Evolutionary conservation across 257 asterid genomes (phyloP).

Genomic region (Echium plantagineum): DNA sequence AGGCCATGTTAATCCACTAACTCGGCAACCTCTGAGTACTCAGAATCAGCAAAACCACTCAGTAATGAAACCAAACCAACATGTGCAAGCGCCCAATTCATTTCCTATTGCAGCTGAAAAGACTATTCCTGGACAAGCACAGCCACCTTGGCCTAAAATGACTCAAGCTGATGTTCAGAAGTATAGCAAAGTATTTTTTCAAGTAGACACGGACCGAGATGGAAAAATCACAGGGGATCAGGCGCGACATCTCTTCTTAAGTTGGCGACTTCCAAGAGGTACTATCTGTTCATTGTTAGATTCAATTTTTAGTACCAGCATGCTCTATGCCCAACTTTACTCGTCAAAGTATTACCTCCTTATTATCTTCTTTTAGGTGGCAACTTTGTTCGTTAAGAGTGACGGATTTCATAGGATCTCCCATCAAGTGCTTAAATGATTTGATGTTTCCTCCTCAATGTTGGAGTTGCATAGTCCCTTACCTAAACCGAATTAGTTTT

Average conservation of each 20-base stretch:
- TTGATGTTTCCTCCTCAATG: no score
- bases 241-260: slow-evolving; percentile 86
- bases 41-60: no score
- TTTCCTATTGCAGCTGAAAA: slow-evolving; percentile 40
- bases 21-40: slow-evolving; percentile 15
- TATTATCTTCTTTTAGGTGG: no score
- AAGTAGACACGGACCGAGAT: slow-evolving; percentile 88
- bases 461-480: no score
- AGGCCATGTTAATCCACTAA: slow-evolving; percentile 10
- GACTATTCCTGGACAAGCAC: slow-evolving; percentile 34
- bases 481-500: no score
- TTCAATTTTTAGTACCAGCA: no score
- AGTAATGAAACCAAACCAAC: background rate
- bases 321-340: no score
- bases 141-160: slow-evolving; percentile 83
- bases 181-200: slow-evolving; percentile 77
- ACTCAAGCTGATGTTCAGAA: slow-evolving; percentile 73
- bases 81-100: slow-evolving; percentile 8
- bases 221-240: slow-evolving; percentile 88
- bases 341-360: no score
- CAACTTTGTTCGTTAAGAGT: no score
- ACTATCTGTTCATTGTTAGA: background rate
- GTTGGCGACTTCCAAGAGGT: slow-evolving; percentile 97
- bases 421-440: no score
- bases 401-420: no score